Percentiles rank a stretch among this genome's conserved stretches.
These are phyloP conservation scores for Salvia sclarea DNA, from an alignment of 305 asterid species.

Conservation along the genomic window DNA sequence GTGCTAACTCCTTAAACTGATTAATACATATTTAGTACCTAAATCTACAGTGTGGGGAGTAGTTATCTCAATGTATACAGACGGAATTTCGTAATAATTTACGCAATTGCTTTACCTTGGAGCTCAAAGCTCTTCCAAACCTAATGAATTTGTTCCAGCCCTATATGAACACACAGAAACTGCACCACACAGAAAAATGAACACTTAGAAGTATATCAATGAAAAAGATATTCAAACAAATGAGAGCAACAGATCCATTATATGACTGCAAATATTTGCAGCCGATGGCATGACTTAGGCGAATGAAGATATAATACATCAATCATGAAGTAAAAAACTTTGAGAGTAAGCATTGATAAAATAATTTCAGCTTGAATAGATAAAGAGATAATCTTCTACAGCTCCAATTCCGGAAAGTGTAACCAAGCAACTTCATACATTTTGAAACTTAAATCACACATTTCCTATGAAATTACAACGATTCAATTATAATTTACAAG, in stretches of 20 bases:
- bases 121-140: slow-evolving; percentile 56
- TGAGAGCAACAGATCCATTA: too few species aligned
- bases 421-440: neutral
- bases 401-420: neutral
- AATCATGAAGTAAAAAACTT: too few species aligned
- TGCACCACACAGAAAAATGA: slow-evolving; percentile 9
- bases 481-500: too few species aligned
- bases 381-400: neutral
- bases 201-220: neutral
- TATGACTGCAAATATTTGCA: too few species aligned
- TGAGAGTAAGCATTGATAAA: neutral
- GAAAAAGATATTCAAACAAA: neutral
- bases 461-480: neutral
- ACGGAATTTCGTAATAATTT: slow-evolving; percentile 56
- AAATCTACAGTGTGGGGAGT: too few species aligned
- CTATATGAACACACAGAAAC: slow-evolving; percentile 16
- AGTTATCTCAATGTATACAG: neutral
- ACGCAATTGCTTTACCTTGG: slow-evolving; percentile 50
- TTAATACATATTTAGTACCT: too few species aligned
- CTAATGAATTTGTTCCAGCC: slow-evolving; percentile 27
- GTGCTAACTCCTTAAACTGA: slow-evolving; percentile 68
- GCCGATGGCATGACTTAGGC: too few species aligned
- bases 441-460: neutral
- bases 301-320: too few species aligned
- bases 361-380: too few species aligned